A percentile compares a stretch with the other conserved stretches of the same genome.
These are phyloP conservation scores for Phytophthora palmivora DNA, from an alignment of 352 stramenopile genomes.

Conservation along the genomic window DNA sequence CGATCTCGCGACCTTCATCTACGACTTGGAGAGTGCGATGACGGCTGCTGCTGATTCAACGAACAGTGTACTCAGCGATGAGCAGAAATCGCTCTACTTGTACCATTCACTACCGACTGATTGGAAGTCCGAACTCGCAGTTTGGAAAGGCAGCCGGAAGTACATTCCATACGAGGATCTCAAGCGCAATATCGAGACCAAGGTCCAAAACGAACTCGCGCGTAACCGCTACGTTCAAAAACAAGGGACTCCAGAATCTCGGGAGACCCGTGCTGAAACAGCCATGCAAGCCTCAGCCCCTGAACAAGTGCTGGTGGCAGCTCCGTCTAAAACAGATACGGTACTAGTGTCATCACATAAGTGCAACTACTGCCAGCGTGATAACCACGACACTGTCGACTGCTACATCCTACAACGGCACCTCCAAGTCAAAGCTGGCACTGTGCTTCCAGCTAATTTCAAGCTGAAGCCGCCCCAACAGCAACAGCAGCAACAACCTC, in stretches of 20 bases:
- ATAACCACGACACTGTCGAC: constrained; percentile 26
- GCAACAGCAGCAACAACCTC: no score
- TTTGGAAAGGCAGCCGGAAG: no score
- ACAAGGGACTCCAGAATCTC: no score
- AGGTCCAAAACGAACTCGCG: constrained; percentile 6
- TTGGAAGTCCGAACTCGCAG: no score
- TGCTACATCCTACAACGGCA: constrained; percentile 21
- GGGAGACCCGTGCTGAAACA: no score
- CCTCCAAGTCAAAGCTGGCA: constrained; percentile 22
- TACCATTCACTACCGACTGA: no score
- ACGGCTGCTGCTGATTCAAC: not conserved
- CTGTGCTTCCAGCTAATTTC: constrained; percentile 6
- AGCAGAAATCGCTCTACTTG: not conserved
- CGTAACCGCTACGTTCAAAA: no score
- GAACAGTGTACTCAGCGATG: not conserved
- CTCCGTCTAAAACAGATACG: not conserved
- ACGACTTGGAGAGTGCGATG: constrained; percentile 6
- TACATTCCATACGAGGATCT: not conserved
- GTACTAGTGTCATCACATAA: not conserved
- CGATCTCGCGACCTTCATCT: no score
- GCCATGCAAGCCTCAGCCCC: no score
- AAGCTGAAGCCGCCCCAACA: not conserved
- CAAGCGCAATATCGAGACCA: constrained; percentile 10
- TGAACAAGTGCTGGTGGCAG: not conserved
- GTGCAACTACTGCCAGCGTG: constrained; percentile 14